Evolutionary conservation across 768 basidiomycete genomes (phyloP), one percentile per base, ranked within the genome.

Genomic region (Rhodotorula graminis): DNA sequence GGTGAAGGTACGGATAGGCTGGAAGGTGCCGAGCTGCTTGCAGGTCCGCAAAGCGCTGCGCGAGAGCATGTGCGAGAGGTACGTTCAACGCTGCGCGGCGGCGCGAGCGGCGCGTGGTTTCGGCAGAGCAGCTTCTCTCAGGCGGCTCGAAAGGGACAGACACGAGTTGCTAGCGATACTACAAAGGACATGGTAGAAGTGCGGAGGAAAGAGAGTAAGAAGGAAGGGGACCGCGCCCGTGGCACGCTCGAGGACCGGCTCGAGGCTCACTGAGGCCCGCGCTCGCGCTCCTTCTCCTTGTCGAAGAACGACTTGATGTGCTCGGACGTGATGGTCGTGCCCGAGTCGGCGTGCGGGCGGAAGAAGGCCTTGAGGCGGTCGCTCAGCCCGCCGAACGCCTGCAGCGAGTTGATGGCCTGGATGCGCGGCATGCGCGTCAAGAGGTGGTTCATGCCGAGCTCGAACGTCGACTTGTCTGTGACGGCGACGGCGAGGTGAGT

Each of bases 401-500:
- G 55, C 27, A 73, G 53, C 23, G 74, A 77, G 31, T 78, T 69
- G 49, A 78, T 53, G 10, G 78, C 74, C 29, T 76, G 72, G 40
- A 63, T 72, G 9, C 74, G 66, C 0, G 78, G 78, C 72, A 78
- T 67, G 29, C 50, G 67, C 37, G 42, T 64, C n/a, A 61, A 21
- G 21, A 78, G 61, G 25, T 77, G 76, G 12, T 71, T 61, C 67
- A 73, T 76, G 9, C 78, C 78, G 62, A 78, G 74, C 42, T 78
- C 78, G 37, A 73, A 60, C 27, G 74, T 72, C 0, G 78, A 74
- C 55, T 77, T 76, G 49, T 70, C 67, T 76, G 37, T 9, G 64
- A 12, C 8, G 50, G 25, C 3, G 19, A 6, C 8, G 6, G 44
- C 25, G 40, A 18, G 3, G 31, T 31, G 31, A 23, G 56, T 9